A percentile compares a stretch with the other conserved stretches of the same genome.
These are phyloP conservation scores for Bipolaris gigantea DNA, from an alignment of 2,329 filamentous ascomycete species.

Conservation along the genomic window DNA sequence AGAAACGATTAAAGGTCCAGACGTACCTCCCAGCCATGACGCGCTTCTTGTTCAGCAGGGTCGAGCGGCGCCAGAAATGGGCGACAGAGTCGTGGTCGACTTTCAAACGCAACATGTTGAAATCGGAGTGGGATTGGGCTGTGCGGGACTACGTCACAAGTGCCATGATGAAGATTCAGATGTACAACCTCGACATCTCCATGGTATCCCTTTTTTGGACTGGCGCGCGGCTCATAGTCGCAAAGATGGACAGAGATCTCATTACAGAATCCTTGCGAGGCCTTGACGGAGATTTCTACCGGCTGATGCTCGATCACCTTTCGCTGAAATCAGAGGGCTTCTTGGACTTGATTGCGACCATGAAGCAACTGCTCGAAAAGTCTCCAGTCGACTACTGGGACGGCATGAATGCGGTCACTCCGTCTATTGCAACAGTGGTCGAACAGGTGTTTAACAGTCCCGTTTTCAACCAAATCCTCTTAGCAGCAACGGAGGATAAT, in stretches of 20 bases:
- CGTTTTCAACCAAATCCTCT: constrained; percentile 63
- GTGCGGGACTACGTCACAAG: constrained; percentile 72
- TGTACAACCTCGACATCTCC: constrained; percentile 54
- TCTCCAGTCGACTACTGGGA: constrained; percentile 85
- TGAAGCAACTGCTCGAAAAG: constrained; percentile 72
- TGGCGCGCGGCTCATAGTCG: constrained; percentile 73
- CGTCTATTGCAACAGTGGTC: constrained; percentile 77
- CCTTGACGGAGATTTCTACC: constrained; percentile 71
- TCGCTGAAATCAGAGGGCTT: constrained; percentile 57
- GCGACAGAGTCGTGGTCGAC: constrained; percentile 69
- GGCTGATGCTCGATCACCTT: constrained; percentile 66
- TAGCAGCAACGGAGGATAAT: constrained; percentile 45
- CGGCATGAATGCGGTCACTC: constrained; percentile 77
- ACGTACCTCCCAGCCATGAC: constrained; percentile 80
- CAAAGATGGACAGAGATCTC: constrained; percentile 70
- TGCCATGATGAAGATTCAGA: constrained; percentile 65
- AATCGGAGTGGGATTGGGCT: constrained; percentile 83
- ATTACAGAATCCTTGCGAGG: constrained; percentile 77
- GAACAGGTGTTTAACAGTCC: constrained; percentile 80
- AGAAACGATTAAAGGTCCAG: constrained; percentile 74
- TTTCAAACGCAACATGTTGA: constrained; percentile 64
- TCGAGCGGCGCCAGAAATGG: constrained; percentile 66
- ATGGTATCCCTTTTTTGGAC: constrained; percentile 77
- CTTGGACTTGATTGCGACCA: constrained; percentile 68
- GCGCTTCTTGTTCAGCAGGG: constrained; percentile 77